Evolutionary conservation across 257 asterid species (phyloP).

Genomic region (Petunia axillaris): DNA sequence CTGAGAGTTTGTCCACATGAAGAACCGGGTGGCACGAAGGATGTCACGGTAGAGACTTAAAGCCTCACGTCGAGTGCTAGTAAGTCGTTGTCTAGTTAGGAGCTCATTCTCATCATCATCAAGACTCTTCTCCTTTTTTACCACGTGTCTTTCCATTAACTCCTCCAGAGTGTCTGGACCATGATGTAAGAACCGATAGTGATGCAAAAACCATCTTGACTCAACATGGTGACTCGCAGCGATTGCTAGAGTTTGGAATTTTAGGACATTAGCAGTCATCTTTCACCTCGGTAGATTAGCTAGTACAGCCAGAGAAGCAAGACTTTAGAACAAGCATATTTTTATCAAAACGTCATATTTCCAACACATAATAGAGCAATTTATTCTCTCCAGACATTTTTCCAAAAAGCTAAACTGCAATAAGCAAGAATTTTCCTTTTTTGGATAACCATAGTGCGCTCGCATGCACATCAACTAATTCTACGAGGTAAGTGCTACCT

Average conservation of each 20-base stretch:
- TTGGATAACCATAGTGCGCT: too few species aligned
- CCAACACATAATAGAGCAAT: not conserved
- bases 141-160: conserved; percentile 79
- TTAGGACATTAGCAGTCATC: conserved; percentile 44
- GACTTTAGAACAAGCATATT: not conserved
- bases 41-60: conserved; percentile 85
- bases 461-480: too few species aligned
- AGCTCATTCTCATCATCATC: conserved; percentile 66
- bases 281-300: not conserved
- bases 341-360: not conserved
- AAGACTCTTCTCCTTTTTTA: conserved; percentile 50
- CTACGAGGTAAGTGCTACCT: too few species aligned
- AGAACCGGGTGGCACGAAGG: conserved; percentile 82
- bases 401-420: not conserved
- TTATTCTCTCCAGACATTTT: not conserved
- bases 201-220: conserved; percentile 23
- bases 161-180: conserved; percentile 96
- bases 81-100: conserved; percentile 65
- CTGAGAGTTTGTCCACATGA: conserved; percentile 81
- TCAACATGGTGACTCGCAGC: conserved; percentile 34
- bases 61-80: conserved; percentile 87
- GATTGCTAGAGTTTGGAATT: conserved; percentile 36
- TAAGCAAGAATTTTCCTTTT: not conserved
- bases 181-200: conserved; percentile 52
- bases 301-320: not conserved